phyloP scores from a whole-genome alignment of 495 filamentous ascomycete genomes.

The Eremomyces bilateralis region DNA sequence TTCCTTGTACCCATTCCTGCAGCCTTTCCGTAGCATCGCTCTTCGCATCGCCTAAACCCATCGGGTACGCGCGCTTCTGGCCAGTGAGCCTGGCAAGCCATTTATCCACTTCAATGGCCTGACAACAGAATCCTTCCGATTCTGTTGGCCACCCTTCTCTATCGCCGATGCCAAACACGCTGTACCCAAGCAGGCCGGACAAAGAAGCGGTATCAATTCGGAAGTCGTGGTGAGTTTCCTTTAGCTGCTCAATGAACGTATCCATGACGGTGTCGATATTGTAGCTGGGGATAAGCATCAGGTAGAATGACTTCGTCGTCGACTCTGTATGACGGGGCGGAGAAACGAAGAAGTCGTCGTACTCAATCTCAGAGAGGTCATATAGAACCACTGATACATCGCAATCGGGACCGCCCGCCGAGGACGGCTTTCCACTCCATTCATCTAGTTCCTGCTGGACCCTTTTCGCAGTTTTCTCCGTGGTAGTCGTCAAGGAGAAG shows the following conservation, averaged over 20 bases:
- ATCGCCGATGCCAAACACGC: conserved; percentile 87
- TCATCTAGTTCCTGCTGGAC: conserved; percentile 31
- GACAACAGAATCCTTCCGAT: conserved; percentile 75
- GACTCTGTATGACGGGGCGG: conserved; percentile 22
- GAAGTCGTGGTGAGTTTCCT: conserved; percentile 89
- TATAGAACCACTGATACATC: conserved; percentile 39
- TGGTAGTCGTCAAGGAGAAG: conserved; percentile 63
- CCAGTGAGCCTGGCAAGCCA: conserved; percentile 89
- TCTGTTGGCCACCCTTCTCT: conserved; percentile 76
- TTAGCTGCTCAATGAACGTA: conserved; percentile 58
- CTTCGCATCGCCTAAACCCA: conserved; percentile 76
- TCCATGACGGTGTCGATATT: conserved; percentile 79
- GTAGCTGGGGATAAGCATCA: conserved; percentile 67
- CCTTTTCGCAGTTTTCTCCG: conserved; percentile 40
- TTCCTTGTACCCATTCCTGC: conserved; percentile 52
- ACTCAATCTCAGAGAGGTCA: conserved; percentile 67
- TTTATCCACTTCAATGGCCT: conserved; percentile 71
- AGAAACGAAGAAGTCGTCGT: conserved; percentile 73
- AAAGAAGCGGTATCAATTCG: conserved; percentile 78
- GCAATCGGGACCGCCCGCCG: neutral
- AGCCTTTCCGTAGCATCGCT: conserved; percentile 39
- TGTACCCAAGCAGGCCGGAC: conserved; percentile 56
- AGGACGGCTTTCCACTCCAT: conserved; percentile 6
- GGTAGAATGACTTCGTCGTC: conserved; percentile 51
- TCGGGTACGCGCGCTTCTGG: conserved; percentile 55